Base-by-base conservation (phyloP, 768 basidiomycete species). In the Pleurotus tuoliensis region DNA sequence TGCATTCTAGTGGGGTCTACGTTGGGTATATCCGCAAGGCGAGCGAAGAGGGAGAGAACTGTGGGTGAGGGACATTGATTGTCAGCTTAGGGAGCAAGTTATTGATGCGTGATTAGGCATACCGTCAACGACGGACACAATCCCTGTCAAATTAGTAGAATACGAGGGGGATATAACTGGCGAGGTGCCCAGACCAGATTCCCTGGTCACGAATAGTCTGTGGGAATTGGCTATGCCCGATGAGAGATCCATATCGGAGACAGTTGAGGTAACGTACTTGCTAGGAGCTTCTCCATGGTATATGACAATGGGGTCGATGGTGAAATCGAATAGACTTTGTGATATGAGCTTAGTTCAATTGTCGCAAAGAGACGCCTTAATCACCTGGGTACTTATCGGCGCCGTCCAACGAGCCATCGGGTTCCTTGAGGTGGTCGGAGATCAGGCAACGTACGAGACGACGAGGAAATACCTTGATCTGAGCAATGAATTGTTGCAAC, bases 91-190 rank as follows among this genome's bases (percentile, higher is more conserved):
- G 16, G 20, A 53, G 15, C 18, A 24, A 41, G 41, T 5, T 3
- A 54, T 30, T 12, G 48, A 47, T 20, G 34, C 37, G 5, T 37
- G 25, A 8, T 27, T 37, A 27, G 3, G 74, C 84, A 58, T 63
- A 92, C 91, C 84, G 65, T 93, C 91, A 20, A 90, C 88, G 57
- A 88, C 80, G 12, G 91, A 92, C 8, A 92, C 86, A n/a, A 93
- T 80, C 12, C 91, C 91, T 6, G 78, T 83, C 5, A 89, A 74
- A 61, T 78, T 80, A 43, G 79, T 78, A 4, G 78, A 67, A 48
- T 67, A 57, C 56, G 71, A 63, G 43, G 80, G 66, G 20, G 79
- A 69, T 56, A 76, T 59, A 8, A 79, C 63, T 2, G 83, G 81
- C 1, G 86, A 83, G 2, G 78, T 71, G 13, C 51, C 51, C 41